phyloP scores from a whole-genome alignment of 78 protist species.

The Cyanophora paradoxa region DNA sequence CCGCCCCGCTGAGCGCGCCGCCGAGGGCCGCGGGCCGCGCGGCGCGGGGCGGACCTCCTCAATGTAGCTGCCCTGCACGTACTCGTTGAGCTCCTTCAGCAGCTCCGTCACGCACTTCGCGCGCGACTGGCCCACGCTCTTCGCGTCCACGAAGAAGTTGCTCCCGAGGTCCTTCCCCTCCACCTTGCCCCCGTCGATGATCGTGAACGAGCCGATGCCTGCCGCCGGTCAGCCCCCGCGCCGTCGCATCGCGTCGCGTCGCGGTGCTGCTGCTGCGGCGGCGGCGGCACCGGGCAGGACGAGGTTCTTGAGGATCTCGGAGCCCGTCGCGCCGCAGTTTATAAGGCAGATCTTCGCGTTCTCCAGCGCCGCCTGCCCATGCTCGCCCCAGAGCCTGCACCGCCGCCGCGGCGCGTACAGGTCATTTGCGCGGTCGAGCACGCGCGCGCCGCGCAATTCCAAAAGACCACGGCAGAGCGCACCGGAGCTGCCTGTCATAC shows the following conservation, averaged over 20 bases:
- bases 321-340: conserved; percentile 75
- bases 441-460: background rate
- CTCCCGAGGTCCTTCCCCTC: conserved; percentile 46
- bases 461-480: background rate
- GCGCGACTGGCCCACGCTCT: conserved; percentile 55
- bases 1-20: background rate
- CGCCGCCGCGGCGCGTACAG: conserved; percentile 17
- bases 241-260: too few species aligned
- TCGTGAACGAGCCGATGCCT: conserved; percentile 65
- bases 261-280: too few species aligned
- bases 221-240: too few species aligned
- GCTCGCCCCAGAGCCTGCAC: conserved; percentile 92
- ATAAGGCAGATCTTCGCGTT: conserved; percentile 60
- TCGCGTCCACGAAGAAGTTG: conserved; percentile 56
- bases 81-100: conserved; percentile 66
- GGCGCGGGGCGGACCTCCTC: background rate
- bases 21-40: background rate
- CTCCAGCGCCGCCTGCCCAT: conserved; percentile 71
- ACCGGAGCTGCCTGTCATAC: too few species aligned
- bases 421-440: too few species aligned
- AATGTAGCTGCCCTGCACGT: conserved; percentile 17
- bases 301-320: conserved; percentile 80
- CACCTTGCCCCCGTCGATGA: conserved; percentile 59
- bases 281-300: conserved; percentile 75
- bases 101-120: conserved; percentile 42